Conservation (phyloP, 73 alveolate species). For the Tetrahymena malaccensis region DNA sequence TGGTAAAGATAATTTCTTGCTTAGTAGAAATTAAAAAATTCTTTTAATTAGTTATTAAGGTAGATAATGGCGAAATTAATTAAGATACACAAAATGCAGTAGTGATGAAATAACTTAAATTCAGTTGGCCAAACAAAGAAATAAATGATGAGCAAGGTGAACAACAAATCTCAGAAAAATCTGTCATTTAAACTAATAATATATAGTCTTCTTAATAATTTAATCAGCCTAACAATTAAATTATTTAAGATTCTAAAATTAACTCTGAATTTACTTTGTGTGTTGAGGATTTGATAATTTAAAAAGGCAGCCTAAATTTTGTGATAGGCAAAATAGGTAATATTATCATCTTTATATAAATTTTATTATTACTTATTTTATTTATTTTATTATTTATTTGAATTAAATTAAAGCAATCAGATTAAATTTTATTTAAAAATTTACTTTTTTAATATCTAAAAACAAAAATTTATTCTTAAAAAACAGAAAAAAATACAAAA, state of each 20-base stretch:
- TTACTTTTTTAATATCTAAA: too few relatives aligned
- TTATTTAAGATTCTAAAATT: background rate
- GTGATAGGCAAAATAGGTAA: slow-evolving; percentile 15
- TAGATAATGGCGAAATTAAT: background rate
- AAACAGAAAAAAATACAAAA: too few relatives aligned
- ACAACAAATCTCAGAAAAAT: too few relatives aligned
- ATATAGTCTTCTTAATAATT: background rate
- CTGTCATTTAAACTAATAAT: background rate
- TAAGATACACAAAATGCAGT: background rate
- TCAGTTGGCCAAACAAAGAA: slow-evolving; percentile 22
- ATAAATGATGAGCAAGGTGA: background rate
- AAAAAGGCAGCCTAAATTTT: slow-evolving; percentile 5
- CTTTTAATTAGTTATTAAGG: background rate
- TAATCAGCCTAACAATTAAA: background rate
- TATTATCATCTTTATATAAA: too few relatives aligned
- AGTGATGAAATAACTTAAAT: background rate
- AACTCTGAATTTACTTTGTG: background rate
- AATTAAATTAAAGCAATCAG: too few relatives aligned
- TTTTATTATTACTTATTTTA: too few relatives aligned
- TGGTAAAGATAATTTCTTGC: background rate
- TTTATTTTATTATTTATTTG: too few relatives aligned
- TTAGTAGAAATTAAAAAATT: background rate
- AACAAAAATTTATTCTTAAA: too few relatives aligned
- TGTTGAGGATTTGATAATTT: background rate
- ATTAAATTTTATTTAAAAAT: too few relatives aligned